Conservation (phyloP, 441 rosid genomes). For the Iberis amara region DNA sequence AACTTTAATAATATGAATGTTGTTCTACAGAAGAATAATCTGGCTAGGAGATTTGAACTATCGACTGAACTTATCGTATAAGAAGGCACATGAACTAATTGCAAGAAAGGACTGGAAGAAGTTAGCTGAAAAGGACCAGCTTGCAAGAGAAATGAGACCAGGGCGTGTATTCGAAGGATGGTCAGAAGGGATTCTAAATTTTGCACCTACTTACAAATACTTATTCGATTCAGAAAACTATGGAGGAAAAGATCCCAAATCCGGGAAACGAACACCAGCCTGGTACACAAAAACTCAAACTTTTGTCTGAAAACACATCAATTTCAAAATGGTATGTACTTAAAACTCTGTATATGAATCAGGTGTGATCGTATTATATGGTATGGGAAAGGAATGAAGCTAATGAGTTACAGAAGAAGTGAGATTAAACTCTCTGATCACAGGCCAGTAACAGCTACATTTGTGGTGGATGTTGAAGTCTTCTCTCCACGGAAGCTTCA, state of each 20-base stretch:
- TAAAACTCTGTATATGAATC: conserved; percentile 44
- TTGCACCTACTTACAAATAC: conserved; percentile 90
- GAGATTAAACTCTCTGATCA: conserved; percentile 82
- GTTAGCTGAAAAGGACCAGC: conserved; percentile 84
- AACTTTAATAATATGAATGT: no score
- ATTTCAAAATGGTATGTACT: no score
- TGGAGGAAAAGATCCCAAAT: conserved; percentile 63
- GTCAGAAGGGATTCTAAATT: conserved; percentile 64
- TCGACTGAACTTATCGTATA: not conserved
- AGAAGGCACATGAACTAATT: conserved; percentile 49
- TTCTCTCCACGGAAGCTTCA: conserved; percentile 64
- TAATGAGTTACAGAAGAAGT: conserved; percentile 54
- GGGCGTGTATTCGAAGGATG: conserved; percentile 81
- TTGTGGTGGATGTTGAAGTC: conserved; percentile 74
- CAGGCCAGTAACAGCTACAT: conserved; percentile 82
- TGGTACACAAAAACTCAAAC: conserved; percentile 73
- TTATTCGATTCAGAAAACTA: conserved; percentile 68
- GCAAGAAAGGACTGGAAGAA: conserved; percentile 59
- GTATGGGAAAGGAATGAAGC: conserved; percentile 72
- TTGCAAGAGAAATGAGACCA: conserved; percentile 56
- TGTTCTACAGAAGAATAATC: not conserved
- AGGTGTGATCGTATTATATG: conserved; percentile 97
- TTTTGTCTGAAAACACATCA: no score
- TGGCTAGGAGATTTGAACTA: not conserved
- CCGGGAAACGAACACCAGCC: conserved; percentile 78